A percentile compares a stretch with the other conserved stretches of the same genome.
Conservation (phyloP, 768 basidiomycete species). For the Trametes meyenii region DNA sequence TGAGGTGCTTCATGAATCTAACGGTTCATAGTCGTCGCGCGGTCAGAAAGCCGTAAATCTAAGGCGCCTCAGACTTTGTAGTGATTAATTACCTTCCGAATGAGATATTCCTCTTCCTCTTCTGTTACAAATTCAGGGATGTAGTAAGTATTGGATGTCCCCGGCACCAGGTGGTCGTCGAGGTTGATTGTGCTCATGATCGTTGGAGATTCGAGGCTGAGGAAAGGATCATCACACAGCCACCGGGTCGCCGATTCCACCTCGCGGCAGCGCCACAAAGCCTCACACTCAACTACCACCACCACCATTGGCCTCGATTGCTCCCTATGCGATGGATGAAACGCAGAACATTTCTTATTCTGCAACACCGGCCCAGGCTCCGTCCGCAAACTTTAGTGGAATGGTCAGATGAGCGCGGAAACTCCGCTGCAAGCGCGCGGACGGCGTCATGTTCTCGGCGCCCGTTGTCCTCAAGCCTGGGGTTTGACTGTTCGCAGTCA, state of each 20-base stretch:
- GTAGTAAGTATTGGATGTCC: constrained; percentile 55
- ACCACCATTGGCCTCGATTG: too few relatives aligned
- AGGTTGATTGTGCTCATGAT: constrained; percentile 8
- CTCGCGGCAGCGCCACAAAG: too few relatives aligned
- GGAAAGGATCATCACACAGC: not conserved
- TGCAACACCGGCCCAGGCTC: too few relatives aligned
- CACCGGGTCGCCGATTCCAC: not conserved
- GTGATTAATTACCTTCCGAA: constrained; percentile 62
- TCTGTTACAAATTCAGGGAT: constrained; percentile 74
- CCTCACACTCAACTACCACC: too few relatives aligned
- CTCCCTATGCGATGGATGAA: too few relatives aligned
- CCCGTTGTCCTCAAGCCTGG: too few relatives aligned
- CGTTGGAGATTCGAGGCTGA: not conserved
- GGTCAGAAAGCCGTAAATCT: not conserved
- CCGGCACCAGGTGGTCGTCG: constrained; percentile 16
- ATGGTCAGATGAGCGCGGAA: too few relatives aligned
- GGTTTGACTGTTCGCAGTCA: too few relatives aligned
- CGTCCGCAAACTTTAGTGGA: too few relatives aligned
- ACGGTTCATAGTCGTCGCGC: constrained; percentile 8
- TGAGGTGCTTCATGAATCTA: constrained; percentile 82
- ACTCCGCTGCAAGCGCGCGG: too few relatives aligned
- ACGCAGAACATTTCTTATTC: too few relatives aligned
- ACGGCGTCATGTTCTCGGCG: too few relatives aligned
- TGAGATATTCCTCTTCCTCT: constrained; percentile 76
- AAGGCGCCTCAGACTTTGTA: not conserved